Conservation (phyloP, 208 protist genomes). For the Wallacemonas collosoma region DNA sequence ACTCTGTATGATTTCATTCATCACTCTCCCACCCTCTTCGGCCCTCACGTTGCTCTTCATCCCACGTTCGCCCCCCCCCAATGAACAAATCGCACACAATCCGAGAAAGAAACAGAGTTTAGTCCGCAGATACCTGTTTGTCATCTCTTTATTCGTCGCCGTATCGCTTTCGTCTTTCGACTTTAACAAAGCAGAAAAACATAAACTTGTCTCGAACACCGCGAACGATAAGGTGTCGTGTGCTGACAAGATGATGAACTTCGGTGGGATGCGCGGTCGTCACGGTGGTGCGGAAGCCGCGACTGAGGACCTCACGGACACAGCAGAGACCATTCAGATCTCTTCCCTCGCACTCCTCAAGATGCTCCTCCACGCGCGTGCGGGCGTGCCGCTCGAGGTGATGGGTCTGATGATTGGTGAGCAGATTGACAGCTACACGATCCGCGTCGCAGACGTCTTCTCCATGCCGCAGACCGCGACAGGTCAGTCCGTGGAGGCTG, state of each 20-base stretch:
- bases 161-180: neutral
- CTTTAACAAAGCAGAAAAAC: neutral
- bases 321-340: constrained; percentile 99
- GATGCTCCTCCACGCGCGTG: constrained; percentile 99
- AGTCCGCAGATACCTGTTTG: too few species aligned
- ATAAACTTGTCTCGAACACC: neutral
- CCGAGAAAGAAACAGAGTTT: neutral
- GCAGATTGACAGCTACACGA: constrained; percentile 99
- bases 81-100: neutral
- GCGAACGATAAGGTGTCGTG: neutral
- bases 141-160: constrained; percentile 5
- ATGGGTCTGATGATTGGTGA: constrained; percentile 99
- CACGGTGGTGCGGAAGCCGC: constrained; percentile 18
- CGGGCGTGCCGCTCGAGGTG: constrained; percentile 99
- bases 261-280: neutral
- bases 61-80: too few species aligned
- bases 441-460: constrained; percentile 99
- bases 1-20: too few species aligned
- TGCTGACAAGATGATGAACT: neutral
- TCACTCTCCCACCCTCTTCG: too few species aligned
- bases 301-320: constrained; percentile 92
- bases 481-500: constrained; percentile 98
- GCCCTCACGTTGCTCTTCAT: too few species aligned
- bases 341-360: constrained; percentile 99
- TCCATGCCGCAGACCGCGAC: constrained; percentile 99